Base-by-base conservation (phyloP, 176 grass and related monocot species). In the Thalia dealbata region DNA sequence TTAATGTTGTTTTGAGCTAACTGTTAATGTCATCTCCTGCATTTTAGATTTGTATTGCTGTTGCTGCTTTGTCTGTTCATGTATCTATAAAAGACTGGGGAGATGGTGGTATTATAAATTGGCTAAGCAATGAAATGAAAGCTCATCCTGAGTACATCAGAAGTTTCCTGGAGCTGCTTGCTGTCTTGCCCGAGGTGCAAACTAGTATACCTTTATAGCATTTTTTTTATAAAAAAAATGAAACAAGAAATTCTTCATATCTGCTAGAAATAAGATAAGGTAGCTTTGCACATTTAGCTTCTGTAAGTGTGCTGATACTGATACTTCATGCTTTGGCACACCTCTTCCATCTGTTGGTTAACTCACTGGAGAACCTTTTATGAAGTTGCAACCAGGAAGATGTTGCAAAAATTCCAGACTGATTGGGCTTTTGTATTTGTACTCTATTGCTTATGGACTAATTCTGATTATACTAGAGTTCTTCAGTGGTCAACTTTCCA, bases 41-140 rank as follows among this genome's bases (percentile, higher is more conserved):
- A 70, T 29, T 88, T 85, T 84, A 99, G 95, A 93, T 99, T 79
- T 99, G 95, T 73, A 88, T 93, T 81, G 95, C 95, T 79, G 87
- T 99, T 78, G 87, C 87, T 81, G 95, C 90, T 81, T 81, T 99
- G 81, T 87, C 95, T 70, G 90, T 93, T 71, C 95, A 99, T 84
- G 90, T 99, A 78, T 85, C 95, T 38, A 69, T 93, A 27, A 87
- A 93, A 82, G 95, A 99, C 75, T 99, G 95, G 95, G 90, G 95
- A 78, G 85, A 83, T 69, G 90, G 95, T 81, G 95, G 95, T 32
- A 84, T 99, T 82, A 79, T 99, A 27, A 93, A 88, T 83, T 99
- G 90, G 90, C 70, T 99, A 76, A 88, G 87, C 3, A 79, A 88
- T 79, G 90, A 99, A 77, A 99, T 99, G 95, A 84, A 88, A 74